Evolutionary conservation across 345 rosid species (phyloP).

Genomic region (Noccaea bulbosa): DNA sequence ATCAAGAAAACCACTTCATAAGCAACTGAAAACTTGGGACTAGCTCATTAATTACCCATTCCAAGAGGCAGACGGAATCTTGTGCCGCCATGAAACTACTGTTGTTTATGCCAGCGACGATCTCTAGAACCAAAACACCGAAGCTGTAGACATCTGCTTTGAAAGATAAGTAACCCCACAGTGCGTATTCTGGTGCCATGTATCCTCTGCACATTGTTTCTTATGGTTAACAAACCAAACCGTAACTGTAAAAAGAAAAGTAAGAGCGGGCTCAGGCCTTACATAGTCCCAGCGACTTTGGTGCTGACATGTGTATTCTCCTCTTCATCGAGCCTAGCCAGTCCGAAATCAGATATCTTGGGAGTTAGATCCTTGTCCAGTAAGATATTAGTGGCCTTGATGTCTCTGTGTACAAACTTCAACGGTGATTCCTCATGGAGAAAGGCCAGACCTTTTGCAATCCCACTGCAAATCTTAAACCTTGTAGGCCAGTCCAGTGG

Average conservation of each 20-base stretch:
- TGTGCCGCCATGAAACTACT: constrained; percentile 49
- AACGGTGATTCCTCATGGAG: constrained; percentile 67
- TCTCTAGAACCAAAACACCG: constrained; percentile 62
- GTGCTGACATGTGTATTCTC: constrained; percentile 63
- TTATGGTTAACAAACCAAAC: constrained; percentile 26
- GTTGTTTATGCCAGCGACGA: constrained; percentile 57
- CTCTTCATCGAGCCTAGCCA: constrained; percentile 63
- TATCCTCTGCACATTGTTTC: constrained; percentile 48
- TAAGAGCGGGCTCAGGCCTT: constrained; percentile 3
- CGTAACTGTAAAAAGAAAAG: background rate
- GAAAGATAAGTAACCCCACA: constrained; percentile 62
- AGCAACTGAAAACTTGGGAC: background rate
- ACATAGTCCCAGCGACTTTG: constrained; percentile 71
- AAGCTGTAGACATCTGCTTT: constrained; percentile 75
- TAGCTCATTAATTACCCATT: constrained; percentile 48
- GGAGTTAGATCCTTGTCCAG: constrained; percentile 55
- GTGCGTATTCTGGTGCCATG: constrained; percentile 74
- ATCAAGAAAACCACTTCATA: background rate
- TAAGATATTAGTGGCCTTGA: constrained; percentile 64
- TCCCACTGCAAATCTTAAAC: constrained; percentile 53
- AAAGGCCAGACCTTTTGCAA: constrained; percentile 64
- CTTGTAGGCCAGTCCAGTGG: constrained; percentile 60
- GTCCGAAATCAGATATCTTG: constrained; percentile 68
- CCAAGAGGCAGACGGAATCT: constrained; percentile 55
- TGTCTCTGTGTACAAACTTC: constrained; percentile 68